Conservation (phyloP, 2,329 filamentous ascomycete species). For the Didymellaceae sp. region DNA sequence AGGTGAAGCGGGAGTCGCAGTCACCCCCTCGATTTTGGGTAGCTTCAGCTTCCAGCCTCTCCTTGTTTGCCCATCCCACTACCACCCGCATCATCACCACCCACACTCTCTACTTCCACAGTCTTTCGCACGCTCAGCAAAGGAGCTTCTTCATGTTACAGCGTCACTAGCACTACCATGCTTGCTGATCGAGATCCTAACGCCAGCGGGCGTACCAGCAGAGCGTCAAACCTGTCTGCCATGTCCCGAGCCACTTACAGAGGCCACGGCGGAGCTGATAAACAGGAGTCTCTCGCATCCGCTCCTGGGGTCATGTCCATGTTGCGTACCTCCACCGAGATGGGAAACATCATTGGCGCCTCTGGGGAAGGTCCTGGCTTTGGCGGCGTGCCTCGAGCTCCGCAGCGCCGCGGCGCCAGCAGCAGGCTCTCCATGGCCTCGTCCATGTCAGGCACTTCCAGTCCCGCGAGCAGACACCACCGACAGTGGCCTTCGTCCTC, state of each 20-base stretch:
- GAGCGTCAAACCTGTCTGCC: conserved; percentile 55
- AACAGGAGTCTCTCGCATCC: conserved; percentile 42
- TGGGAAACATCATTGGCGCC: conserved; percentile 54
- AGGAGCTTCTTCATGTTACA: not conserved
- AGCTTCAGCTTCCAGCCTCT: conserved; percentile 23
- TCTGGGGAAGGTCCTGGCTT: conserved; percentile 47
- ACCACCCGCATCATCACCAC: conserved; percentile 24
- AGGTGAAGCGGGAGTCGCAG: conserved; percentile 21
- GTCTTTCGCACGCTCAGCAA: not conserved
- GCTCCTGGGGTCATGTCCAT: conserved; percentile 55
- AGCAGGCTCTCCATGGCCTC: conserved; percentile 51
- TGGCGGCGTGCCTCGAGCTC: conserved; percentile 45
- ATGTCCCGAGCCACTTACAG: conserved; percentile 44
- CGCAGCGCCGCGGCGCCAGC: conserved; percentile 39
- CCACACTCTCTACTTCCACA: conserved; percentile 12
- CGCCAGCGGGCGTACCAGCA: conserved; percentile 55
- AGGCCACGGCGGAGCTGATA: conserved; percentile 31
- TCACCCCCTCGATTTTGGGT: conserved; percentile 31
- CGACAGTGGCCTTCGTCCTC: conserved; percentile 50
- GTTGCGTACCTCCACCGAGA: conserved; percentile 58
- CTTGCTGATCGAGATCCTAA: conserved; percentile 54
- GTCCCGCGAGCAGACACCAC: conserved; percentile 44
- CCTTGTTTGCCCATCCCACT: conserved; percentile 28
- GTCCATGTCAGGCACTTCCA: conserved; percentile 52
- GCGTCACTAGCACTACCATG: conserved; percentile 46